These are phyloP conservation scores for Penicillium sp. DNA, from an alignment of 2,329 filamentous ascomycete genomes.

Conservation along the genomic window DNA sequence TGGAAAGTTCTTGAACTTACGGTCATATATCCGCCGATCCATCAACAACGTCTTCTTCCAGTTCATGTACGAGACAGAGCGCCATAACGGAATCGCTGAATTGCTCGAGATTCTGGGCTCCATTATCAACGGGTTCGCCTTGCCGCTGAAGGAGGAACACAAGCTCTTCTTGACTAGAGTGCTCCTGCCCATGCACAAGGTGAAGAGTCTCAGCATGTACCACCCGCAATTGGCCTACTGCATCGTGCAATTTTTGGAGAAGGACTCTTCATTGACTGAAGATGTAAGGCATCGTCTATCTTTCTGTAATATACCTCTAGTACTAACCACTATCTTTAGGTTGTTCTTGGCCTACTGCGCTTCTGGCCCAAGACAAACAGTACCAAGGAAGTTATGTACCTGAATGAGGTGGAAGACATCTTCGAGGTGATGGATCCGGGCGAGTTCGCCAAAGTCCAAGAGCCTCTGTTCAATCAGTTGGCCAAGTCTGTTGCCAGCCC, in stretches of 20 bases:
- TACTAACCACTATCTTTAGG: constrained; percentile 51
- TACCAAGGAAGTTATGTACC: constrained; percentile 99
- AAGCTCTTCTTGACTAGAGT: constrained; percentile 96
- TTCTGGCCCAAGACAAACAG: constrained; percentile 99
- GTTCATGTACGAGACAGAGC: constrained; percentile 97
- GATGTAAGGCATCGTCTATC: constrained; percentile 60
- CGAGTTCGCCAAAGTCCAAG: constrained; percentile 98
- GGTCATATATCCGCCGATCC: constrained; percentile 93
- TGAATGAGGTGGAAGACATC: constrained; percentile 98
- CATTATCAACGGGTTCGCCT: constrained; percentile 97
- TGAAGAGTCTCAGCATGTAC: constrained; percentile 99
- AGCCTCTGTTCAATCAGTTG: constrained; percentile 93
- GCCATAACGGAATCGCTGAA: constrained; percentile 97
- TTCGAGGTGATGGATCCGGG: constrained; percentile 99
- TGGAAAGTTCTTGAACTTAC: constrained; percentile 95
- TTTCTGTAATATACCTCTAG: not conserved
- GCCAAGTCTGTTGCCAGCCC: constrained; percentile 98
- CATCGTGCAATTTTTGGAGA: constrained; percentile 97
- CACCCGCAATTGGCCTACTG: constrained; percentile 98
- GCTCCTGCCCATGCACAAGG: constrained; percentile 91
- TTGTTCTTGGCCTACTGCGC: constrained; percentile 87
- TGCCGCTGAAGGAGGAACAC: constrained; percentile 97
- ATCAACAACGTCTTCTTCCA: constrained; percentile 99
- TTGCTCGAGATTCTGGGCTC: constrained; percentile 94
- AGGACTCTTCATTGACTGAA: constrained; percentile 94